phyloP scores from a whole-genome alignment of 164 flowering plant species.

The Dillenia suffruticosa region DNA sequence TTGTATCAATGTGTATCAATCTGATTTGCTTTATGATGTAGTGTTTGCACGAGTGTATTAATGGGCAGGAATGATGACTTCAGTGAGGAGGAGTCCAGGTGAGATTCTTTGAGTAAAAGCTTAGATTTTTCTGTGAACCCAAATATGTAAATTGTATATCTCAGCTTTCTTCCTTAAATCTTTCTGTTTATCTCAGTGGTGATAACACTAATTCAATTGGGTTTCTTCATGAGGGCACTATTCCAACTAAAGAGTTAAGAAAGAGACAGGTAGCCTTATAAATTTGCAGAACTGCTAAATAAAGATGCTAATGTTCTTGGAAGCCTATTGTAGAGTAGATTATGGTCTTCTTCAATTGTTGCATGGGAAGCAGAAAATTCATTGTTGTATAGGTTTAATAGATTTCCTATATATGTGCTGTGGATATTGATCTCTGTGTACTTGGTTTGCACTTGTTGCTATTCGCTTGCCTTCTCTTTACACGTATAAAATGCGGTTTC shows the following conservation, averaged over 20 bases:
- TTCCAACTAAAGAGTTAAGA: constrained; percentile 65
- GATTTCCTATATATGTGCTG: too few relatives aligned
- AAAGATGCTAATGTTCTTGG: background rate
- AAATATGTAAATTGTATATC: background rate
- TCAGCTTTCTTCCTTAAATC: background rate
- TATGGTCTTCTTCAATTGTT: too few relatives aligned
- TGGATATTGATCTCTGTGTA: too few relatives aligned
- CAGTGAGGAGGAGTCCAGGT: constrained; percentile 92
- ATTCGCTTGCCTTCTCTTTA: too few relatives aligned
- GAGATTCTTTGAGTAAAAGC: background rate
- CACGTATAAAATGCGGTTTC: too few relatives aligned
- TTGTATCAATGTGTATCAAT: too few relatives aligned
- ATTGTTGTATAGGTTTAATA: too few relatives aligned
- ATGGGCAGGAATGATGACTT: constrained; percentile 60
- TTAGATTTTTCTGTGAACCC: background rate
- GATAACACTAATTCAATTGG: constrained; percentile 44
- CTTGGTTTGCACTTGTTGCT: too few relatives aligned
- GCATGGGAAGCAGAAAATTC: too few relatives aligned
- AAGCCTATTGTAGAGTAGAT: constrained; percentile 5
- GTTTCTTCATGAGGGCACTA: constrained; percentile 26
- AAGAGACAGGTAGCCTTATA: constrained; percentile 62
- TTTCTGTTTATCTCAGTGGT: constrained; percentile 33
- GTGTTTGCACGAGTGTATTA: constrained; percentile 88
- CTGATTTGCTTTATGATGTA: constrained; percentile 20
- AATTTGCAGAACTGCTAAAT: background rate